These are phyloP conservation scores for Prunus padus DNA, from an alignment of 306 rosid species.

Conservation along the genomic window DNA sequence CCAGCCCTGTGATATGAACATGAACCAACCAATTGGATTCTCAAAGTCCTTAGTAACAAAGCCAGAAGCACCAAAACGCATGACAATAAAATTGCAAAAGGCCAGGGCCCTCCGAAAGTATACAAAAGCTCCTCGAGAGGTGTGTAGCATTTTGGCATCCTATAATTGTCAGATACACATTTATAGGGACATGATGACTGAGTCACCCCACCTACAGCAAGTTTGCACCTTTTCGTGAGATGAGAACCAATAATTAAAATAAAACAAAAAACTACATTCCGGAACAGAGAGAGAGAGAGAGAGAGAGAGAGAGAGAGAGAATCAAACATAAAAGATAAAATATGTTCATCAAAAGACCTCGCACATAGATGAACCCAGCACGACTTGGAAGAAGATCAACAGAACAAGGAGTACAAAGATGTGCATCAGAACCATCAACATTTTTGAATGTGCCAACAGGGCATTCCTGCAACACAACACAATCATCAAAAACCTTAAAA, in stretches of 20 bases:
- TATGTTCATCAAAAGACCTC: slow-evolving; percentile 53
- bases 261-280: background rate
- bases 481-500: background rate
- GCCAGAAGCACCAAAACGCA: slow-evolving; percentile 69
- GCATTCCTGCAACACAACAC: slow-evolving; percentile 66
- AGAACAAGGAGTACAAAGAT: slow-evolving; percentile 86
- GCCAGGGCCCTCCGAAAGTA: slow-evolving; percentile 94
- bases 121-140: slow-evolving; percentile 93
- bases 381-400: slow-evolving; percentile 92
- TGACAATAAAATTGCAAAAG: slow-evolving; percentile 67
- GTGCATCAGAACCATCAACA: slow-evolving; percentile 71
- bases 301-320: slow-evolving; percentile 14
- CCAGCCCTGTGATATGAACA: slow-evolving; percentile 58
- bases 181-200: slow-evolving; percentile 67
- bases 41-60: slow-evolving; percentile 63
- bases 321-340: slow-evolving; percentile 21
- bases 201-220: slow-evolving; percentile 72
- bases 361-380: slow-evolving; percentile 75
- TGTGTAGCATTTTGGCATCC: slow-evolving; percentile 93
- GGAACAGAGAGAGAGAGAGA: slow-evolving; percentile 8
- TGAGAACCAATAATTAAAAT: background rate
- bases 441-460: slow-evolving; percentile 90
- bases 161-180: slow-evolving; percentile 89
- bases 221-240: slow-evolving; percentile 22
- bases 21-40: slow-evolving; percentile 75